phyloP scores from a whole-genome alignment of 2,329 filamentous ascomycete genomes.

The Fusarium foetens region DNA sequence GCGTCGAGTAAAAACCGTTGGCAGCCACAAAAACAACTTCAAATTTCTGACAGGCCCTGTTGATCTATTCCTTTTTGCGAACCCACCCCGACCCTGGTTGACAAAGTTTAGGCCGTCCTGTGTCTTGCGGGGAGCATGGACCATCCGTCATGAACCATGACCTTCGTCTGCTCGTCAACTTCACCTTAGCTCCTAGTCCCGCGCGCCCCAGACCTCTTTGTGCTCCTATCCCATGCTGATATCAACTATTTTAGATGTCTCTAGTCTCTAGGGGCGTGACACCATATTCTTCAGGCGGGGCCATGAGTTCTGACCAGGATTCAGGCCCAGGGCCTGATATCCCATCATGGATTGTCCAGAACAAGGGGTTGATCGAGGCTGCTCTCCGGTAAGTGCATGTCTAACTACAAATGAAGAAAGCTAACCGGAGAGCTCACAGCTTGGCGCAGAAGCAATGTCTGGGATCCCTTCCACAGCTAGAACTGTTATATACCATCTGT shows the following conservation, averaged over 20 bases:
- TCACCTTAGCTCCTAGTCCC: slow-evolving; percentile 20
- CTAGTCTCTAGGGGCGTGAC: slow-evolving; percentile 28
- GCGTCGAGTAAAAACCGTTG: slow-evolving; percentile 30
- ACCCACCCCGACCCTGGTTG: slow-evolving; percentile 29
- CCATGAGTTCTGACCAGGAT: slow-evolving; percentile 19
- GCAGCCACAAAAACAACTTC: slow-evolving; percentile 31
- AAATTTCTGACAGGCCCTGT: slow-evolving; percentile 35
- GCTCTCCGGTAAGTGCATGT: slow-evolving; percentile 28
- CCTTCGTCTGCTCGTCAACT: slow-evolving; percentile 23
- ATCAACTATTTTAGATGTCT: slow-evolving; percentile 41
- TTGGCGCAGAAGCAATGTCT: slow-evolving; percentile 39
- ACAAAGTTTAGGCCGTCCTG: slow-evolving; percentile 27
- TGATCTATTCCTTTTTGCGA: slow-evolving; percentile 41
- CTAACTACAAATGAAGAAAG: slow-evolving; percentile 38
- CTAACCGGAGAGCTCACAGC: slow-evolving; percentile 32
- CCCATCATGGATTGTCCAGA: slow-evolving; percentile 30
- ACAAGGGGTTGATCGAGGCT: slow-evolving; percentile 38
- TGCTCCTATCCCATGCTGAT: slow-evolving; percentile 36
- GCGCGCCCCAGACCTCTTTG: slow-evolving; percentile 25
- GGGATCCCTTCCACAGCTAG: slow-evolving; percentile 41
- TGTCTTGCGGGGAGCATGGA: slow-evolving; percentile 23
- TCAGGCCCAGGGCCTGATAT: slow-evolving; percentile 23
- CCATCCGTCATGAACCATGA: slow-evolving; percentile 6
- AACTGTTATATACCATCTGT: slow-evolving; percentile 43
- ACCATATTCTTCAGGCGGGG: slow-evolving; percentile 29